Base-by-base conservation (phyloP, 352 stramenopile species). In the Elongisporangium prolatum region DNA sequence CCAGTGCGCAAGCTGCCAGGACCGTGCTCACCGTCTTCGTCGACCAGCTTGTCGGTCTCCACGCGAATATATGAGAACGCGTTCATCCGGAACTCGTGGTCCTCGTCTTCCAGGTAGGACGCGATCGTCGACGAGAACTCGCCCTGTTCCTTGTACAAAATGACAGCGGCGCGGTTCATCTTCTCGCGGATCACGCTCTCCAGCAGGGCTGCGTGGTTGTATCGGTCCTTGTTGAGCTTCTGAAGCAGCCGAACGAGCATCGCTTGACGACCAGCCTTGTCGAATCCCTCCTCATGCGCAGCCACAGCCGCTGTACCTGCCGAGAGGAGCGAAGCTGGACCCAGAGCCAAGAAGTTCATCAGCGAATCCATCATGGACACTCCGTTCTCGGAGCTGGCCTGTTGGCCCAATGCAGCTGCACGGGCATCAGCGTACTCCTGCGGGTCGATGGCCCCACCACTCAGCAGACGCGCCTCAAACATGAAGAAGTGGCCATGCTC, bases 401-500 rank as follows among this genome's bases (percentile, higher is more conserved):
- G 28, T 9, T 40, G 28, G 38, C 77, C 77, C 57, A 85, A 77
- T 7, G 77, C 77, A 22, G 81, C 52, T 11, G 71, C 75, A 61
- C 82, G 82, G 2, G 81, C 77, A 57, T 89, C 82, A 1, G 84
- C 86, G 53, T 95, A 95, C 55, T 91, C 75, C 38, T 93, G 82
- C 2, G 84, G 74, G 54, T 95, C 86, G 47, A 95, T 95, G 3
- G 80, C 84, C 2, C 80, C 86, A 18, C 83, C 78, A 75, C 86
- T 95, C 18, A 95, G 69, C 57, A 94, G 56, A n/a, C 84, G 79
- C 34, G 86, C 86, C 57, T 95, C 86, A 56, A 95, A 95, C 86
- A 95, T 95, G 57, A 92, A 95, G 69, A 94, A 95, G 52, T 93
- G 84, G 22, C 84, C 84, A 59, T 95, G 80, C 59, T 95, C 86